A percentile compares a stretch with the other conserved stretches of the same genome.
Evolutionary conservation across 768 basidiomycete genomes (phyloP).

Genomic region (Dioszegia hungarica): DNA sequence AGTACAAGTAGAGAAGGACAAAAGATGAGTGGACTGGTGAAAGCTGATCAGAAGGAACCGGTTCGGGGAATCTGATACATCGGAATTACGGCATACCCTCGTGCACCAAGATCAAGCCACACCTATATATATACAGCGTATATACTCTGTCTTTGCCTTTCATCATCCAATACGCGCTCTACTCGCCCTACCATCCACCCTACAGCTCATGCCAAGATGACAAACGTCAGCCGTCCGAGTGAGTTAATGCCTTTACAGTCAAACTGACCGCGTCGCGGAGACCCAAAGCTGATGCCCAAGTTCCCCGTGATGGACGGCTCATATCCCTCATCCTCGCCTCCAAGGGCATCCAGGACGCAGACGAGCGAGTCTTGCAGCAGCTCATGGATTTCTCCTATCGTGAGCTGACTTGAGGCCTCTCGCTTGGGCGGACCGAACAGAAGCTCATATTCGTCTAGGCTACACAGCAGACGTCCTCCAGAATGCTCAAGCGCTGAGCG

Average conservation of each 20-base stretch:
- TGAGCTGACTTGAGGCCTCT: constrained; percentile 18
- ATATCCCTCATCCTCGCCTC: constrained; percentile 52
- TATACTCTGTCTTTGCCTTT: too few relatives aligned
- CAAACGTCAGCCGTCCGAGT: constrained; percentile 13
- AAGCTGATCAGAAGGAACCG: too few relatives aligned
- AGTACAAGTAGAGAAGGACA: too few relatives aligned
- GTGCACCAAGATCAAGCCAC: too few relatives aligned
- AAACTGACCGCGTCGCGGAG: too few relatives aligned
- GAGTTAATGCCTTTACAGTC: background rate
- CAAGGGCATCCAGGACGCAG: constrained; percentile 51
- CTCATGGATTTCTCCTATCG: constrained; percentile 53
- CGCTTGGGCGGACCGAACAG: background rate
- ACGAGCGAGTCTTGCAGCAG: constrained; percentile 52
- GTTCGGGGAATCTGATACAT: too few relatives aligned
- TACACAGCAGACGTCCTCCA: constrained; percentile 52
- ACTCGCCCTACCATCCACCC: too few relatives aligned
- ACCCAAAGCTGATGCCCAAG: constrained; percentile 10
- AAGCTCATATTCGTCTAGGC: constrained; percentile 37
- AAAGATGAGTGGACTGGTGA: too few relatives aligned
- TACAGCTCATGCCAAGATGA: constrained; percentile 1
- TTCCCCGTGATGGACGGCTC: constrained; percentile 51
- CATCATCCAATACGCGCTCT: too few relatives aligned
- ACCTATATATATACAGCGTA: too few relatives aligned
- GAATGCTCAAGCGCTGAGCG: constrained; percentile 49
- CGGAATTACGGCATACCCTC: too few relatives aligned